Evolutionary conservation across 148 eudicot species (phyloP), one percentile per base, ranked within the genome.

Genomic region (Vaccinium vitisidaea): DNA sequence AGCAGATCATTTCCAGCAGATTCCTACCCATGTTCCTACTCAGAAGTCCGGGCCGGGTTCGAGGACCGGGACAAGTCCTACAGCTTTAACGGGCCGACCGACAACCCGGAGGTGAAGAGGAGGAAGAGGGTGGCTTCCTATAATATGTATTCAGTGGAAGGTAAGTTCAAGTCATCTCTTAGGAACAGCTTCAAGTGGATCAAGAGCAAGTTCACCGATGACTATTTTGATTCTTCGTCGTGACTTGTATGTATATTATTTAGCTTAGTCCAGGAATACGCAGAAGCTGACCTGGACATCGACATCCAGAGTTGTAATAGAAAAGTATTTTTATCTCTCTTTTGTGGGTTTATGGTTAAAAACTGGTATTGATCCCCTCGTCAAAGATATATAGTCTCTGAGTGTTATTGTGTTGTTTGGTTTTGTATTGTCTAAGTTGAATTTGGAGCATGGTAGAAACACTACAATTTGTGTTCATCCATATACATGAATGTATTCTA

Each of bases 171-270:
- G 82, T 92, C 94, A 5, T 93, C 95, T 5, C 74, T 94, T 14
- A 82, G 90, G 75, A 94, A 92, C 91, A 93, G 99, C 90, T 90
- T 93, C 86, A 93, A 95, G 92, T 93, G 98, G 99, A 90, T 96
- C 92, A 96, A 96, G 94, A 92, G 88, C 88, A 96, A 95, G 86
- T 90, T 96, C 75, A 80, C 82, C 1, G 74, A 69, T 13, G 74
- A 69, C 43, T 27, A 69, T 18, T 69, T 69, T 1, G 74, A 69
- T 30, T 69, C 74, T 69, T 69, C 74, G 5, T 23, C 71, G 14
- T 65, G 71, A n/a, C 46, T 43, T n/a, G 23, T 63, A 23, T 1
- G 3, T 63, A 63, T 43, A 43, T 43, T 43, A 4, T 43, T 43
- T 5, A 43, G 46, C 5, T 43, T 43, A 43, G 46, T 43, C 46